Conservation (phyloP, 1,139 yeast genomes). For the Saccharomycopsis hybrid region DNA sequence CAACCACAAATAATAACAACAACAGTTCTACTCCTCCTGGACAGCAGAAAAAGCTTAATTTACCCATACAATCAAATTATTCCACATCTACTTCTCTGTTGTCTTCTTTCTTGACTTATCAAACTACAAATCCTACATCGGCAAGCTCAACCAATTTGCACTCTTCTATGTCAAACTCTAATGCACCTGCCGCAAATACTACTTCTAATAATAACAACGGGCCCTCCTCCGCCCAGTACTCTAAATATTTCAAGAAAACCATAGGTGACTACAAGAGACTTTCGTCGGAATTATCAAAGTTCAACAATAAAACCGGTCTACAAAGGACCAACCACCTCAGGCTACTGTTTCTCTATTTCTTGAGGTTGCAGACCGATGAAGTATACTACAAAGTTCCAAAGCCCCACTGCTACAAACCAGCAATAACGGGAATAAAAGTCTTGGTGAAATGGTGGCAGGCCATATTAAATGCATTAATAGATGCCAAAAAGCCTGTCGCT, state of each 20-base stretch:
- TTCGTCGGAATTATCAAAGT: conserved; percentile 42
- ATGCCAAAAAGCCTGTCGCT: conserved; percentile 32
- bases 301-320: conserved; percentile 46
- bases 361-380: conserved; percentile 37
- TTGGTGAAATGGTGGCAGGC: conserved; percentile 64
- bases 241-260: conserved; percentile 14
- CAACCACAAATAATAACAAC: too few species aligned
- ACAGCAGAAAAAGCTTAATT: neutral
- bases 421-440: conserved; percentile 26
- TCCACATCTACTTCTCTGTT: conserved; percentile 15
- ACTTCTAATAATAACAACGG: neutral
- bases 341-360: conserved; percentile 58
- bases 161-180: conserved; percentile 1
- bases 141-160: conserved; percentile 12
- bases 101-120: conserved; percentile 14
- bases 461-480: conserved; percentile 39
- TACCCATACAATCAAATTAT: conserved; percentile 3
- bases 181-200: neutral
- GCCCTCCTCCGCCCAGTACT: neutral
- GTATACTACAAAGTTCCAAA: conserved; percentile 26
- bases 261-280: conserved; percentile 38
- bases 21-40: neutral
- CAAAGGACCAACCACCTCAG: conserved; percentile 62
- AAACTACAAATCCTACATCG: conserved; percentile 16
- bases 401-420: conserved; percentile 21